A percentile compares a stretch with the other conserved stretches of the same genome.
phyloP scores from a whole-genome alignment of 768 basidiomycete species.

The Cyathus striatus region DNA sequence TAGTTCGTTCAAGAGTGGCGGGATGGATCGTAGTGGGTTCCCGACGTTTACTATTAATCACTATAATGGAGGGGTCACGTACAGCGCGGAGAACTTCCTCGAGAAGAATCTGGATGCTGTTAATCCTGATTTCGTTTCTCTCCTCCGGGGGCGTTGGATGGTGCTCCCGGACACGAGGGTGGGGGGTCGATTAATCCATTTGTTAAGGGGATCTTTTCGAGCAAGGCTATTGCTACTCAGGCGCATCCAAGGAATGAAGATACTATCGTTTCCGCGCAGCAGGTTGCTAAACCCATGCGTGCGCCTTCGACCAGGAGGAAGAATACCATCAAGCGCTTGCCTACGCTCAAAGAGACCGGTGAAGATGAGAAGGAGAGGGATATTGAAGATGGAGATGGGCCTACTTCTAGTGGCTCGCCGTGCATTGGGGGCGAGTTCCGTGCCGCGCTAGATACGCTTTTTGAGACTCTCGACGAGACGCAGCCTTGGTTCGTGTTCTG shows the following conservation, averaged over 20 bases:
- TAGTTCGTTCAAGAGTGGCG: conserved; percentile 83
- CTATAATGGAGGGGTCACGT: conserved; percentile 87
- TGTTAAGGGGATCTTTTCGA: conserved; percentile 84
- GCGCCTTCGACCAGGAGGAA: conserved; percentile 87
- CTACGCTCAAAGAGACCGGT: conserved; percentile 40
- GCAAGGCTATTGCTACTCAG: conserved; percentile 86
- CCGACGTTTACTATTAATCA: conserved; percentile 91
- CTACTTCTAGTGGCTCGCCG: conserved; percentile 30
- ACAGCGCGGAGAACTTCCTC: conserved; percentile 87
- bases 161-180: conserved; percentile 59
- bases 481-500: conserved; percentile 92
- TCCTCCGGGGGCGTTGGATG: conserved; percentile 70
- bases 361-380: conserved; percentile 43
- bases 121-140: conserved; percentile 88
- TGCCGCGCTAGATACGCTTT: conserved; percentile 76
- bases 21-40: conserved; percentile 73
- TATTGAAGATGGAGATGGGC: conserved; percentile 53
- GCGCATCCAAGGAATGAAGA: conserved; percentile 92
- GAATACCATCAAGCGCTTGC: conserved; percentile 60
- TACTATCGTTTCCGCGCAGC: conserved; percentile 92
- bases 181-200: conserved; percentile 87
- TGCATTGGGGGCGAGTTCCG: conserved; percentile 90
- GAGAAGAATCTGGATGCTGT: conserved; percentile 85
- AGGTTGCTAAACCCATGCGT: conserved; percentile 91
- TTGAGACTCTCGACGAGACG: conserved; percentile 84